These are phyloP conservation scores for Phytophthora foliorum DNA, from an alignment of 352 stramenopile species.

Conservation along the genomic window DNA sequence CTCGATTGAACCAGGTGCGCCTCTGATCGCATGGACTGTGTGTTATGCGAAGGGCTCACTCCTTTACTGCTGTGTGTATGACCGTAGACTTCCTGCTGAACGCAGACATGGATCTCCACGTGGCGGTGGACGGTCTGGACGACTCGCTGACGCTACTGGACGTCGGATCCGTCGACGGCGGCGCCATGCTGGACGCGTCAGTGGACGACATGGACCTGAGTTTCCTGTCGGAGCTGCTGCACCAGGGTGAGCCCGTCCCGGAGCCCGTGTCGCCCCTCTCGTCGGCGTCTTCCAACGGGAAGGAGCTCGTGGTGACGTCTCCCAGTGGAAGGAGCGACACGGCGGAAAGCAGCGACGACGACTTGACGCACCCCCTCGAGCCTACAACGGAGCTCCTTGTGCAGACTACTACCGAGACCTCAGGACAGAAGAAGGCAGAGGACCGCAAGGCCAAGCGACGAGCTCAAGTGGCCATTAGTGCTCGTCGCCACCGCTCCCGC, in stretches of 20 bases:
- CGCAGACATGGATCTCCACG: conserved; percentile 31
- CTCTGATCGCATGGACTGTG: neutral
- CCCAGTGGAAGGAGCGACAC: conserved; percentile 33
- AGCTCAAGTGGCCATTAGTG: conserved; percentile 59
- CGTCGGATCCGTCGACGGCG: conserved; percentile 5
- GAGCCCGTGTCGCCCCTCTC: conserved; percentile 28
- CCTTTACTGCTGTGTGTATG: too few species aligned
- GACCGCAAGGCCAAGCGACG: conserved; percentile 59
- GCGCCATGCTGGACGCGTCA: conserved; percentile 19
- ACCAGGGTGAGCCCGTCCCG: conserved; percentile 27
- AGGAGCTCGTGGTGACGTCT: conserved; percentile 25
- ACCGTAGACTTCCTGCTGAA: conserved; percentile 29
- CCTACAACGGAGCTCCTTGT: neutral
- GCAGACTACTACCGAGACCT: neutral
- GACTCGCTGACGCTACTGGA: conserved; percentile 34
- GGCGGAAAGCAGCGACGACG: conserved; percentile 33
- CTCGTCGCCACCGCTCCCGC: conserved; percentile 57
- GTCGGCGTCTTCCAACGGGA: conserved; percentile 19
- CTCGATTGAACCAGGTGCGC: conserved; percentile 24
- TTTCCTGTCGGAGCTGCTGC: conserved; percentile 41
- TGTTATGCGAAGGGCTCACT: too few species aligned
- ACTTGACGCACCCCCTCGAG: neutral
- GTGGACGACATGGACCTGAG: conserved; percentile 44
- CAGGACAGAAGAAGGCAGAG: conserved; percentile 29
- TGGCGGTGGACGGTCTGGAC: conserved; percentile 29